Percentiles rank a stretch among this genome's conserved stretches.
Evolutionary conservation across 306 rosid species (phyloP).

Genomic region (Sophora flavescens): DNA sequence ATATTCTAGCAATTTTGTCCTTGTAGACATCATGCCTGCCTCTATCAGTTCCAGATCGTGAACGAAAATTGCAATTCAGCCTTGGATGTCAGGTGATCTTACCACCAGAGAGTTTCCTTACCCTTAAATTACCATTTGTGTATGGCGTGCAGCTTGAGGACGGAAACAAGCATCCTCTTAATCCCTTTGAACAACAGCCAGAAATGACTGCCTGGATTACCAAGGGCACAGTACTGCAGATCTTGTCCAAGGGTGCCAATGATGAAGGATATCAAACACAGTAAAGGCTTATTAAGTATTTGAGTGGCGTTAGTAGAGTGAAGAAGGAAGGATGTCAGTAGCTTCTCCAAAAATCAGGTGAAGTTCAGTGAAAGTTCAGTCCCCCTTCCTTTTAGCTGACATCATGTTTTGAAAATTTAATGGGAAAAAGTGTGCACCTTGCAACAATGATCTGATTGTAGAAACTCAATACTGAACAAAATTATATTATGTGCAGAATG

Average conservation of each 20-base stretch:
- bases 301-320: conserved; percentile 34
- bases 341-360: conserved; percentile 54
- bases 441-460: background rate
- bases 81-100: conserved; percentile 76
- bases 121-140: conserved; percentile 85
- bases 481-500: conserved; percentile 21
- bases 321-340: conserved; percentile 42
- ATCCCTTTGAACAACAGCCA: conserved; percentile 80
- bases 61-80: conserved; percentile 79
- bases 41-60: conserved; percentile 66
- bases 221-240: conserved; percentile 78
- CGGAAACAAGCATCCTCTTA: conserved; percentile 72
- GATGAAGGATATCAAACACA: conserved; percentile 65
- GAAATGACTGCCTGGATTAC: conserved; percentile 89
- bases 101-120: conserved; percentile 93
- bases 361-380: conserved; percentile 41
- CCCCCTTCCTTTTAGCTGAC: conserved; percentile 23
- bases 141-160: conserved; percentile 84
- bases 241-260: conserved; percentile 66
- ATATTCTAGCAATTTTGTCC: conserved; percentile 33
- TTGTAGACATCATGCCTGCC: conserved; percentile 83
- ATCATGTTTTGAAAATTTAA: conserved; percentile 33
- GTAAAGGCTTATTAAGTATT: conserved; percentile 44
- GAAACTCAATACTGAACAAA: conserved; percentile 36
- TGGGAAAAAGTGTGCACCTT: conserved; percentile 29